Evolutionary conservation across 208 protist species (phyloP).

Genomic region (Crithidia thermophila): DNA sequence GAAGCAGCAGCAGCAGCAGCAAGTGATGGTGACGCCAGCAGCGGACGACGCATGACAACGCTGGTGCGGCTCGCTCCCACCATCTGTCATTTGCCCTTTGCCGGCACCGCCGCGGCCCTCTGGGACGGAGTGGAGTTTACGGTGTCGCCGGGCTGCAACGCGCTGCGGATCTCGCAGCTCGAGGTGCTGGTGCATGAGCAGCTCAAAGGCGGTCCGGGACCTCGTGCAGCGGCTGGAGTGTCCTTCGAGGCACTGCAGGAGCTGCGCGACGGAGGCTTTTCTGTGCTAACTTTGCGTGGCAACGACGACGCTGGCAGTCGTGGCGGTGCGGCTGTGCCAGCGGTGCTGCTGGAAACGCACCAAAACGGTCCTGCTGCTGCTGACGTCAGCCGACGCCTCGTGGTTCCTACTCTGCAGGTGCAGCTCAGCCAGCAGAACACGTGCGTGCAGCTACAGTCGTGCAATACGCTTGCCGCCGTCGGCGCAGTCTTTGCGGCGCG

Average conservation of each 20-base stretch:
- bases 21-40: too few relatives aligned
- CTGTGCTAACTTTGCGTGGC: conserved; percentile 20
- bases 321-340: neutral
- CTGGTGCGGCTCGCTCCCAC: conserved; percentile 39
- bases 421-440: conserved; percentile 9
- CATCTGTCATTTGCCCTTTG: conserved; percentile 37
- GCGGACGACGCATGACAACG: conserved; percentile 29
- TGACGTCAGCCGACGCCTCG: conserved; percentile 14
- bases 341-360: conserved; percentile 20
- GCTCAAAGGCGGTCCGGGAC: neutral
- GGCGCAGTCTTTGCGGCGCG: conserved; percentile 8
- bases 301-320: conserved; percentile 2
- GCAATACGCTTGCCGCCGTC: conserved; percentile 19
- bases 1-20: neutral
- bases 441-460: conserved; percentile 19
- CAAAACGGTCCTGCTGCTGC: conserved; percentile 14
- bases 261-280: conserved; percentile 22
- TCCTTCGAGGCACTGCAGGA: conserved; percentile 3
- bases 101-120: conserved; percentile 37
- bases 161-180: conserved; percentile 20
- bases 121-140: conserved; percentile 46
- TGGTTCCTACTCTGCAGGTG: conserved; percentile 18
- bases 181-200: conserved; percentile 32
- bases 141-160: conserved; percentile 25
- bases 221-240: neutral